Conservation (phyloP, 495 filamentous ascomycete genomes). For the Penicillium longicatenatum region DNA sequence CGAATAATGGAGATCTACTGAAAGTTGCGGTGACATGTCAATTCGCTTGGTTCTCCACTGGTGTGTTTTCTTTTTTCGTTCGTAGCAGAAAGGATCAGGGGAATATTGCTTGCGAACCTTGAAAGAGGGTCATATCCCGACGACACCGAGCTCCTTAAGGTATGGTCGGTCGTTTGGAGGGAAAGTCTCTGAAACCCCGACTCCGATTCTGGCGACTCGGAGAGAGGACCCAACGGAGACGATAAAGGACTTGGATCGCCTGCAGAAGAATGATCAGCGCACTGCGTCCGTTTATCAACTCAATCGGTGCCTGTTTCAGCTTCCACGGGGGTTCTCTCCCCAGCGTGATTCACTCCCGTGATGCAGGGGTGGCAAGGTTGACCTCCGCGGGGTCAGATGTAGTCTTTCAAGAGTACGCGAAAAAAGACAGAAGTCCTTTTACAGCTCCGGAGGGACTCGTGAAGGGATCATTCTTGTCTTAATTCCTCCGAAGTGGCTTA, state of each 20-base stretch:
- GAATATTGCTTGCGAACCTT: conserved; percentile 33
- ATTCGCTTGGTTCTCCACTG: conserved; percentile 34
- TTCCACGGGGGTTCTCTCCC: conserved; percentile 5
- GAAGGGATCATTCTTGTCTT: neutral
- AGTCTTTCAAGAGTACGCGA: neutral
- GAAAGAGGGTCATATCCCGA: conserved; percentile 47
- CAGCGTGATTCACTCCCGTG: conserved; percentile 12
- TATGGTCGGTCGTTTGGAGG: conserved; percentile 38
- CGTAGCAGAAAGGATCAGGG: conserved; percentile 26
- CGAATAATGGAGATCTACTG: conserved; percentile 63
- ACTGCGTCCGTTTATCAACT: conserved; percentile 15
- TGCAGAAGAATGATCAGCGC: conserved; percentile 28
- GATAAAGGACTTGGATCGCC: conserved; percentile 51
- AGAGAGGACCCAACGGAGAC: conserved; percentile 46
- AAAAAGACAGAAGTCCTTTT: neutral
- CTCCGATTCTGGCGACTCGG: conserved; percentile 44
- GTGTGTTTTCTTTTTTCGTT: neutral
- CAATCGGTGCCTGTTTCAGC: conserved; percentile 10
- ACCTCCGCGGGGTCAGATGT: neutral
- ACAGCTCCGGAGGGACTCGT: neutral
- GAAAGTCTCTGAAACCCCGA: conserved; percentile 60
- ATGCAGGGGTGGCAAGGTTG: neutral
- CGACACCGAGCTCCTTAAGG: conserved; percentile 44
- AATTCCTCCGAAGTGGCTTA: conserved; percentile 4
- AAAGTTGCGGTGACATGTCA: conserved; percentile 37